Base-by-base conservation (phyloP, 805 yeast species). In the Lachancea quebecensis region DNA sequence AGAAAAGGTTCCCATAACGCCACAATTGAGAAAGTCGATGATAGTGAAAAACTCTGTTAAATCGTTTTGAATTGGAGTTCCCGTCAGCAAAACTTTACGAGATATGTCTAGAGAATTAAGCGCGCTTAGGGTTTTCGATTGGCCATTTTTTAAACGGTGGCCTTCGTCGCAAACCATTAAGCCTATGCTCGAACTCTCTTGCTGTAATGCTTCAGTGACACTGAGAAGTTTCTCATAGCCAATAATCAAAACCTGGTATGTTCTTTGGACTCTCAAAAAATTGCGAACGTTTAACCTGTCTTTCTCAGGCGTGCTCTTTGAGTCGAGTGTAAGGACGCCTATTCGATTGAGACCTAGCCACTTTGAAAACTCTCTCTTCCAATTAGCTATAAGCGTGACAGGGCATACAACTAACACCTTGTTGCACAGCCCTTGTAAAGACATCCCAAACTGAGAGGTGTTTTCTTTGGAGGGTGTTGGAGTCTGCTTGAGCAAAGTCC, bases 21-120 rank as follows among this genome's bases (percentile, higher is more conserved):
- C 91, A 0, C 96, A 96, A 56, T 88, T 89, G 10, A 88, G 69
- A 59, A 91, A 91, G 57, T 88, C 84, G 6, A 83, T 77, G 55
- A 93, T 78, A 9, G 84, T 81, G 64, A 70, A 87, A 60, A 86
- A 91, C 59, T 93, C 99, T 2, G 67, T 68, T 39, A 93, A 72
- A 61, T 93, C 96, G 64, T 93, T 93, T 59, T 93, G 99, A 31
- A 93, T 87, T 0, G 96, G 96, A 0, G 96, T 88, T 0, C 96
- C 99, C 0, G 95, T 79, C 6, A 93, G 67, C 4, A 91, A 57
- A 2, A 91, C 67, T 49, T 82, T 78, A 36, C 71, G 76, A 7
- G 69, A 69, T 3, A 82, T 72, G 35, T 78, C 67, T 14, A 89
- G 63, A 1, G 70, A 55, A 35, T 75, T 77, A 42, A 91, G 67